Conservation (phyloP, 495 filamentous ascomycete species). For the Daldinia bambusicola region DNA sequence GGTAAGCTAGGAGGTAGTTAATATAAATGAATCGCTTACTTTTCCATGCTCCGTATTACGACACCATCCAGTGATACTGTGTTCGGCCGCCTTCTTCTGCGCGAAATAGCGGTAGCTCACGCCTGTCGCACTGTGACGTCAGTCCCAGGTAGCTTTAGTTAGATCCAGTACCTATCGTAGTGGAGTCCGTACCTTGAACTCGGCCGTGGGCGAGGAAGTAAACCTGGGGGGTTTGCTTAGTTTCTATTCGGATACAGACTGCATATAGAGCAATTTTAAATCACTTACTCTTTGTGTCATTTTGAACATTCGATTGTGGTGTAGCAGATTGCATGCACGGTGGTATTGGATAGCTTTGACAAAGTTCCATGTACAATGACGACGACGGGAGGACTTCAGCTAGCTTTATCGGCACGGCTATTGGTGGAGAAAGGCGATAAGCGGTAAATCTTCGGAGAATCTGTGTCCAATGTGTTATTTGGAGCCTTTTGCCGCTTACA, state of each 20-base stretch:
- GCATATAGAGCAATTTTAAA: not conserved
- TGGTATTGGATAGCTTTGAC: constrained; percentile 7
- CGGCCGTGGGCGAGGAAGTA: constrained; percentile 66
- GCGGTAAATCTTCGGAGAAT: constrained; percentile 35
- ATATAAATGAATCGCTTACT: constrained; percentile 53
- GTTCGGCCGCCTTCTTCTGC: constrained; percentile 69
- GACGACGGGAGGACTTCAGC: not conserved
- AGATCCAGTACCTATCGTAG: too few species aligned
- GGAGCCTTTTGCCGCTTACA: constrained; percentile 2
- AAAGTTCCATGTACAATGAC: constrained; percentile 20
- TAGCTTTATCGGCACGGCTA: constrained; percentile 22
- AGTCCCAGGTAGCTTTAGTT: too few species aligned
- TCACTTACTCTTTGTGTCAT: constrained; percentile 48
- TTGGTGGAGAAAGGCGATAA: constrained; percentile 17
- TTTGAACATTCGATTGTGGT: constrained; percentile 26
- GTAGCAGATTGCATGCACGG: constrained; percentile 26
- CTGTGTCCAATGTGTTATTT: not conserved
- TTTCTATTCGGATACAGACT: not conserved
- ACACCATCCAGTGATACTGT: constrained; percentile 80
- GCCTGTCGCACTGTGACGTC: constrained; percentile 56
- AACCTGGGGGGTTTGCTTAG: constrained; percentile 48
- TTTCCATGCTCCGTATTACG: constrained; percentile 78
- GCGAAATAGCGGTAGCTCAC: constrained; percentile 84
- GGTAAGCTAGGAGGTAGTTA: too few species aligned
- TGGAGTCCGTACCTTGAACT: constrained; percentile 60